phyloP scores from a whole-genome alignment of 2,329 filamentous ascomycete species.

The Dactylonectria macrodidyma region DNA sequence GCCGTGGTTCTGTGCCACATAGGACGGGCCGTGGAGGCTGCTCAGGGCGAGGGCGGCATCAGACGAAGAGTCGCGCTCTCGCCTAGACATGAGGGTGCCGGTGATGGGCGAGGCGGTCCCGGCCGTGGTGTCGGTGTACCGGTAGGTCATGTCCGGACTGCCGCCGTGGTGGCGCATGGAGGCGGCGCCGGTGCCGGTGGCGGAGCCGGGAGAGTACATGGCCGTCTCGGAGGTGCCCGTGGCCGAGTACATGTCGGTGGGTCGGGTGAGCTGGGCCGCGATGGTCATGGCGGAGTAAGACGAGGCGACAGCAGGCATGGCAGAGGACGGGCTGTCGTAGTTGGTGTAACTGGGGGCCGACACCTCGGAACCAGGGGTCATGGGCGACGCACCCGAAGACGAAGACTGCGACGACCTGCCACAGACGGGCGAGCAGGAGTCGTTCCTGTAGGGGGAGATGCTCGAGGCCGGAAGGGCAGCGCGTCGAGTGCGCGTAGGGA shows the following conservation, averaged over 20 bases:
- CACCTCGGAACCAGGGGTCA: constrained; percentile 40
- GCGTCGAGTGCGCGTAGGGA: constrained; percentile 39
- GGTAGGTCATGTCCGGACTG: constrained; percentile 48
- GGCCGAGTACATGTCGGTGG: constrained; percentile 40
- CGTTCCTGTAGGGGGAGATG: constrained; percentile 45
- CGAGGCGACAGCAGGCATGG: constrained; percentile 30
- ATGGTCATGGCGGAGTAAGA: constrained; percentile 39
- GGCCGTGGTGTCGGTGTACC: constrained; percentile 50
- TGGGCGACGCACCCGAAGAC: constrained; percentile 39
- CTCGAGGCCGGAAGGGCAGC: constrained; percentile 37
- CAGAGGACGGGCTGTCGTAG: constrained; percentile 42
- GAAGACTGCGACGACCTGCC: constrained; percentile 38
- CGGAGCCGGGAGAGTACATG: constrained; percentile 20
- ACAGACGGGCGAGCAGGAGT: constrained; percentile 45
- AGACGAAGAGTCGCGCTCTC: not conserved
- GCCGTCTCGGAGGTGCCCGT: constrained; percentile 34
- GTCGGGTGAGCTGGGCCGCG: constrained; percentile 35
- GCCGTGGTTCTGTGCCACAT: constrained; percentile 9
- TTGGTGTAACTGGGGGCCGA: constrained; percentile 40
- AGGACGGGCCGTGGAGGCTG: constrained; percentile 11
- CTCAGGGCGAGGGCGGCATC: constrained; percentile 33
- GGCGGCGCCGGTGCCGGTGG: not conserved
- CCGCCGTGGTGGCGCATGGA: constrained; percentile 23
- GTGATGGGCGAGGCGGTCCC: constrained; percentile 30
- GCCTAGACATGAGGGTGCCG: not conserved